Conservation (phyloP, 441 rosid genomes). For the Erodium texanum region DNA sequence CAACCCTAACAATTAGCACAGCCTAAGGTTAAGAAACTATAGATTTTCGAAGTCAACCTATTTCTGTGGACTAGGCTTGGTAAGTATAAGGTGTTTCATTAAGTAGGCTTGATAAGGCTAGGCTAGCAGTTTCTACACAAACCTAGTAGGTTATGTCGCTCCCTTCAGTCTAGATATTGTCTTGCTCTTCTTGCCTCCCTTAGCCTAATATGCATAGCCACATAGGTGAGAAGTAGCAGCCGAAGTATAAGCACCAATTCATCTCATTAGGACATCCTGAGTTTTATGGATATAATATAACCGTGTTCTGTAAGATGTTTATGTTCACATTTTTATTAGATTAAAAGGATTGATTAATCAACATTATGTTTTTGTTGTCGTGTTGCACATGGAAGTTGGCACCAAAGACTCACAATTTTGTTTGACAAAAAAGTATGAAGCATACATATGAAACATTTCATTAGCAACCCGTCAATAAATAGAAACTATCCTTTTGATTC, state of each 20-base stretch:
- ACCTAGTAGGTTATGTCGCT: not conserved
- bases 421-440: not conserved
- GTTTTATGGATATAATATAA: not conserved
- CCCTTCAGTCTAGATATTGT: not conserved
- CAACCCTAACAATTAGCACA: not conserved
- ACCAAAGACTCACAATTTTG: not conserved
- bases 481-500: not conserved
- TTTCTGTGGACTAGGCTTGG: not conserved
- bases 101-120: not conserved
- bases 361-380: not conserved
- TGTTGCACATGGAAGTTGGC: not conserved
- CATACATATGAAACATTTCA: not conserved
- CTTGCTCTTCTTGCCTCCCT: not conserved
- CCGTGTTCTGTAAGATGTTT: not conserved
- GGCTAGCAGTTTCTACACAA: not conserved
- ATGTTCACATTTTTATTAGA: not conserved
- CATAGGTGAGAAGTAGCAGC: not conserved
- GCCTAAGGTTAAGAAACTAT: not conserved
- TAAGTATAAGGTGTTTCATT: not conserved
- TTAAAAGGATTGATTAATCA: not conserved
- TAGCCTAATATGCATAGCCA: not conserved
- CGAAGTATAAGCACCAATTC: not conserved
- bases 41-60: not conserved
- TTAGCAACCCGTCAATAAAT: not conserved
- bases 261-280: not conserved